Percentiles rank a stretch among this genome's conserved stretches.
Evolutionary conservation across 495 filamentous ascomycete genomes (phyloP).

Genomic region (Margaritispora aquatica): DNA sequence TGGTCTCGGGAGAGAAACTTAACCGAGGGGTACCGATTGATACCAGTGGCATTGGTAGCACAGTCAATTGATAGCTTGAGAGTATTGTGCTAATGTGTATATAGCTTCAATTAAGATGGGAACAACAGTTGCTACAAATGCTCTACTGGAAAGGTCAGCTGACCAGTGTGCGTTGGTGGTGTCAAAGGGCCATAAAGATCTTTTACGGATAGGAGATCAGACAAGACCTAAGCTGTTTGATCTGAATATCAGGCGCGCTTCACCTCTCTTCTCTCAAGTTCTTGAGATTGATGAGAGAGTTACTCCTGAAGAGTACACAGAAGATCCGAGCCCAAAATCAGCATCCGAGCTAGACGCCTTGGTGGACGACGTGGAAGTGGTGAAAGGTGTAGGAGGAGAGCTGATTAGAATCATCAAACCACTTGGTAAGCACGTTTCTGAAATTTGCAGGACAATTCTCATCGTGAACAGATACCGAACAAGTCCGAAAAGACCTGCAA

Average conservation of each 20-base stretch:
- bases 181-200: constrained; percentile 26
- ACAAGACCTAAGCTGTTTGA: constrained; percentile 25
- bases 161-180: constrained; percentile 17
- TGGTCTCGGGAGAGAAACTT: constrained; percentile 15
- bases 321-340: constrained; percentile 27
- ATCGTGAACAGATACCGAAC: not conserved
- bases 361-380: not conserved
- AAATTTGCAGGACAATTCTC: not conserved
- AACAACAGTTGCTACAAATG: constrained; percentile 14
- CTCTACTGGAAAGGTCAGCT: constrained; percentile 21
- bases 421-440: not conserved
- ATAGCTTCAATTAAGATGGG: not conserved
- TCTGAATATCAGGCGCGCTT: constrained; percentile 17
- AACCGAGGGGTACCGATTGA: constrained; percentile 2
- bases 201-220: constrained; percentile 25
- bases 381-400: constrained; percentile 9
- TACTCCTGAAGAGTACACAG: constrained; percentile 26
- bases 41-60: constrained; percentile 55
- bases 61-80: too few relatives aligned
- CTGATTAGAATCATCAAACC: constrained; percentile 6
- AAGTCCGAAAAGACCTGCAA: constrained; percentile 5
- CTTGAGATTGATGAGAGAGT: constrained; percentile 27
- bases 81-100: constrained; percentile 52
- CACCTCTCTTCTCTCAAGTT: constrained; percentile 18
- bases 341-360: not conserved